phyloP scores from a whole-genome alignment of 371 early-diverging fungal species.

The Mucor plumbeus region DNA sequence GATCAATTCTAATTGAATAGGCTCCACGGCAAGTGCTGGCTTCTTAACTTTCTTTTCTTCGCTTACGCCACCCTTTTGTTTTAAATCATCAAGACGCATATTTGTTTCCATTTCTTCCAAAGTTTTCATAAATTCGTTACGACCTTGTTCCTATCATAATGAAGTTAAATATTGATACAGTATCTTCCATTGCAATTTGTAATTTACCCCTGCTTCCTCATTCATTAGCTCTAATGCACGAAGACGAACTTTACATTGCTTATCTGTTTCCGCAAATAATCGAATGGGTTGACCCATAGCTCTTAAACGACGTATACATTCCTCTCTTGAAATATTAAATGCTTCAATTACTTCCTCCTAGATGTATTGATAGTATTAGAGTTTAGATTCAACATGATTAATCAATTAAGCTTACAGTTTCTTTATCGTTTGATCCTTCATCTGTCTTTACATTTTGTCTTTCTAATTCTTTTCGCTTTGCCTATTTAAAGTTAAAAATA shows the following conservation, averaged over 20 bases:
- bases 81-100: slow-evolving; percentile 76
- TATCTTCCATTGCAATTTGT: neutral
- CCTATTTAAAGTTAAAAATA: slow-evolving; percentile 15
- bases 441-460: slow-evolving; percentile 26
- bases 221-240: slow-evolving; percentile 86
- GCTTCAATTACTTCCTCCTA: slow-evolving; percentile 44
- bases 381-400: neutral
- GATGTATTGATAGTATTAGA: neutral
- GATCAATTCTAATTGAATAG: slow-evolving; percentile 63
- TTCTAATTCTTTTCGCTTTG: slow-evolving; percentile 32
- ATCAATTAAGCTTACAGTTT: slow-evolving; percentile 16
- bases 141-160: slow-evolving; percentile 56
- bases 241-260: slow-evolving; percentile 82
- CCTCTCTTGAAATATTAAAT: slow-evolving; percentile 76
- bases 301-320: slow-evolving; percentile 84
- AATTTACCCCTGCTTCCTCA: slow-evolving; percentile 64
- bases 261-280: slow-evolving; percentile 90
- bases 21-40: slow-evolving; percentile 42
- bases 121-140: slow-evolving; percentile 87
- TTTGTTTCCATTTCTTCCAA: slow-evolving; percentile 88
- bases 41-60: slow-evolving; percentile 52
- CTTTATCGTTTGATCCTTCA: slow-evolving; percentile 24
- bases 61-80: slow-evolving; percentile 54
- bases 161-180: no score
- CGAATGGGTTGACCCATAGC: slow-evolving; percentile 92